Evolutionary conservation across 1,284 basidiomycete genomes (phyloP).

Genomic region (Trichosporon asahii): DNA sequence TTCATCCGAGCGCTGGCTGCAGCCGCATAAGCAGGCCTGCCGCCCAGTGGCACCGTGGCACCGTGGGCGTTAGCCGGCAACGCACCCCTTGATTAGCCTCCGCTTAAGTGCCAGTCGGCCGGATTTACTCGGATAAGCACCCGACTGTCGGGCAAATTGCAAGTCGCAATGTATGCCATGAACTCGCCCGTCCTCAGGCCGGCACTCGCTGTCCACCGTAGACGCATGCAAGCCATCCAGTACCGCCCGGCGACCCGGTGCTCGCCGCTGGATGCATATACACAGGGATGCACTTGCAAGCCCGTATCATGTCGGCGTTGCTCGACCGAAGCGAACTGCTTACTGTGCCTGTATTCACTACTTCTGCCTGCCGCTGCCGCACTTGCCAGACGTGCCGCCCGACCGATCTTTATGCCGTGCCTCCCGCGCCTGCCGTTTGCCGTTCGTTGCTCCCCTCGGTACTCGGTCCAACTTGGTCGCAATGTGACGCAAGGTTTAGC

Average conservation of each 20-base stretch:
- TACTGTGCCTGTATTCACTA: not conserved
- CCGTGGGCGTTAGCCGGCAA: slow-evolving; percentile 5
- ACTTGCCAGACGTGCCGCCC: too few relatives aligned
- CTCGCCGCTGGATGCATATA: not conserved
- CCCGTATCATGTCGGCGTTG: not conserved
- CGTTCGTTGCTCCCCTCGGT: not conserved
- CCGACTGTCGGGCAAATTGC: slow-evolving; percentile 12
- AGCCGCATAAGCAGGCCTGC: not conserved
- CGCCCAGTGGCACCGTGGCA: not conserved
- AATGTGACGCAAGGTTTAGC: not conserved
- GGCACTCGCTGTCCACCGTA: not conserved
- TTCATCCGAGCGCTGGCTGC: slow-evolving; percentile 1
- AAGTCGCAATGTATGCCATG: not conserved
- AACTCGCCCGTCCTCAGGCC: not conserved
- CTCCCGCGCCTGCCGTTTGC: not conserved
- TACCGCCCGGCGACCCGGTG: not conserved
- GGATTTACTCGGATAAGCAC: slow-evolving; percentile 14
- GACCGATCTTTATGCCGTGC: not conserved
- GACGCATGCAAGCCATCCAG: not conserved
- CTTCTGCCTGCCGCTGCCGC: too few relatives aligned
- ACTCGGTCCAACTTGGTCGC: not conserved
- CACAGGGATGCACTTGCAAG: not conserved
- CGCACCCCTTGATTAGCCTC: slow-evolving; percentile 4
- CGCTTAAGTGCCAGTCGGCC: slow-evolving; percentile 6
- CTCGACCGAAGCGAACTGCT: slow-evolving; percentile 5